These are phyloP conservation scores for Fusarium xylarioides DNA, from an alignment of 2,329 filamentous ascomycete genomes.

Conservation along the genomic window DNA sequence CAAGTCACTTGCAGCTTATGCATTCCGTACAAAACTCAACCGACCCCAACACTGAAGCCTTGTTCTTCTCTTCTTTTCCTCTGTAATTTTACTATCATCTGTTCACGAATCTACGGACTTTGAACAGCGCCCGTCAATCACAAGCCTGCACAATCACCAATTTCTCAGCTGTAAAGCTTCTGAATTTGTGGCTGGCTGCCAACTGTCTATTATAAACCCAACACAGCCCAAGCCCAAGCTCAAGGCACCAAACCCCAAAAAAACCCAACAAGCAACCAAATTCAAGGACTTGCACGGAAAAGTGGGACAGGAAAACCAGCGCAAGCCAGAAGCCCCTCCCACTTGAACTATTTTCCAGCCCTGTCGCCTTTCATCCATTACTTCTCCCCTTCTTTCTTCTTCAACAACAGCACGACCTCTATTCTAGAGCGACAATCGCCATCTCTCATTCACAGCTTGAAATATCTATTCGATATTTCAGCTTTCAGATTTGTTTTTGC, in stretches of 20 bases:
- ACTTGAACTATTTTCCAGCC: conserved; percentile 25
- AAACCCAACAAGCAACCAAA: conserved; percentile 18
- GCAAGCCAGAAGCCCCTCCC: conserved; percentile 22
- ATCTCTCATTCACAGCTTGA: conserved; percentile 4
- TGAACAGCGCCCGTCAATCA: not conserved
- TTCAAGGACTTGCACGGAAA: conserved; percentile 11
- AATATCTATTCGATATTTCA: conserved; percentile 25
- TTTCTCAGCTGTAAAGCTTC: not conserved
- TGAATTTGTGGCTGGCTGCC: conserved; percentile 1
- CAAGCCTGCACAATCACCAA: not conserved
- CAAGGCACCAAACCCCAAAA: not conserved
- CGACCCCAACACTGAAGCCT: not conserved
- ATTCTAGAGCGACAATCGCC: conserved; percentile 12
- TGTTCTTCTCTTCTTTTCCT: not conserved
- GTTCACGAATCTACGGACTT: not conserved
- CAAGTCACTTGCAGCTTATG: conserved; percentile 11
- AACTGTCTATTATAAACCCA: not conserved
- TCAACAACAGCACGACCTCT: conserved; percentile 17
- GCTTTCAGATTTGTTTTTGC: not conserved
- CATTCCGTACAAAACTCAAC: conserved; percentile 25
- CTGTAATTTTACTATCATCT: not conserved
- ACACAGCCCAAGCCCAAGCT: conserved; percentile 5
- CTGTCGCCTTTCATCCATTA: conserved; percentile 25
- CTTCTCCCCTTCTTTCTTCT: conserved; percentile 6
- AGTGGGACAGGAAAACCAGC: conserved; percentile 25